Evolutionary conservation across 129 eudicot genomes (phyloP).

Genomic region (Flaveria brownii): DNA sequence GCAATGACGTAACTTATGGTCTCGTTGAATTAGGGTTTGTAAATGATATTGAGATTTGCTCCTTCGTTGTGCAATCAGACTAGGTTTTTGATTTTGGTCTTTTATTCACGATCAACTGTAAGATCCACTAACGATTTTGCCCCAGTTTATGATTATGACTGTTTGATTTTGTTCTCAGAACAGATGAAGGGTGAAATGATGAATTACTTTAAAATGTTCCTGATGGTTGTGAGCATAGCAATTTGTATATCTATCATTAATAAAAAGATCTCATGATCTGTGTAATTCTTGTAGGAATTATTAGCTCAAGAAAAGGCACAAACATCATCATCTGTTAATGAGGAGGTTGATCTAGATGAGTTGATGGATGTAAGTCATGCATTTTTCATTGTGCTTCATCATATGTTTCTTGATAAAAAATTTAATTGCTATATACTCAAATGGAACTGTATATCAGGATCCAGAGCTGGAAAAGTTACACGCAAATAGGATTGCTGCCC

Average conservation of each 20-base stretch:
- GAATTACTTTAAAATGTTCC: too few relatives aligned
- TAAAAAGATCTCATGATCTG: neutral
- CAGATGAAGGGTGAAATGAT: neutral
- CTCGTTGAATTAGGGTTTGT: neutral
- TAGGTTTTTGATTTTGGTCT: neutral
- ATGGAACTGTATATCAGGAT: conserved; percentile 51
- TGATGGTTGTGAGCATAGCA: neutral
- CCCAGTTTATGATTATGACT: neutral
- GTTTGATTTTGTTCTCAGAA: conserved; percentile 7
- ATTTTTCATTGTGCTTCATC: neutral
- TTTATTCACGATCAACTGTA: neutral
- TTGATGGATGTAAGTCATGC: conserved; percentile 90
- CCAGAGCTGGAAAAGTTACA: conserved; percentile 96
- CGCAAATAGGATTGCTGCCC: conserved; percentile 92
- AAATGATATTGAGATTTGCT: neutral
- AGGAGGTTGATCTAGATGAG: conserved; percentile 93
- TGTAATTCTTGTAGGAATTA: conserved; percentile 53
- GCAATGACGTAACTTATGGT: neutral
- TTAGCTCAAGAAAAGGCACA: conserved; percentile 74
- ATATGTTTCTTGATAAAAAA: neutral
- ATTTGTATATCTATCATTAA: neutral
- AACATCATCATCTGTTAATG: conserved; percentile 59
- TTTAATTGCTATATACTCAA: conserved; percentile 5
- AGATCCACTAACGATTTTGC: neutral
- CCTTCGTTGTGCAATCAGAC: too few relatives aligned